These are phyloP conservation scores for Caloboletus firmus DNA, from an alignment of 1,284 basidiomycete species.

Conservation along the genomic window DNA sequence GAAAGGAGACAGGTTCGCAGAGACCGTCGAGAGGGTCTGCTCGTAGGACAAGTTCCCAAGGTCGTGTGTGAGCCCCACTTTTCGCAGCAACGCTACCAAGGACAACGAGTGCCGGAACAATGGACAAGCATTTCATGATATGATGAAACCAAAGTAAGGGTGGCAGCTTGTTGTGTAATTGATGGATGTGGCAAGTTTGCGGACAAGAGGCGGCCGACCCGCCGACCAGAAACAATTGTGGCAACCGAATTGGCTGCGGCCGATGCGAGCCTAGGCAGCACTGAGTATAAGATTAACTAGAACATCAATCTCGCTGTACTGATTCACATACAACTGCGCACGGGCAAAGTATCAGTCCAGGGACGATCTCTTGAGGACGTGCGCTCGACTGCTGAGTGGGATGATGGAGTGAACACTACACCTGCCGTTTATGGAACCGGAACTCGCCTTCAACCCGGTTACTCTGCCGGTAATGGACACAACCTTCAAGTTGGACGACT, in stretches of 20 bases:
- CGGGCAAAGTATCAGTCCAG: not conserved
- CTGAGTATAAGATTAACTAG: too few species aligned
- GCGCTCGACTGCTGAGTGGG: not conserved
- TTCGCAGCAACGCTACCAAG: slow-evolving; percentile 8
- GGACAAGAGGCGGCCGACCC: not conserved
- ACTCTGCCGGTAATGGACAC: not conserved
- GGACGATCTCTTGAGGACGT: not conserved
- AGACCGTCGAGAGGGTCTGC: slow-evolving; percentile 11
- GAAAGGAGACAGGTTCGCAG: slow-evolving; percentile 24
- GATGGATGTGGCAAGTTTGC: not conserved
- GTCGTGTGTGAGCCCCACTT: not conserved
- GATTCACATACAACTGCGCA: not conserved
- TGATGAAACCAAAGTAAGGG: not conserved
- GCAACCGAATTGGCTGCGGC: not conserved
- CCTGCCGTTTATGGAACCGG: slow-evolving; percentile 29
- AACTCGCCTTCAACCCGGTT: not conserved
- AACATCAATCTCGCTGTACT: not conserved
- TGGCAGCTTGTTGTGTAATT: not conserved
- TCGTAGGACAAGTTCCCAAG: slow-evolving; percentile 28
- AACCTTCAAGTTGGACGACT: slow-evolving; percentile 4
- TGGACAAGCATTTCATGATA: slow-evolving; percentile 16
- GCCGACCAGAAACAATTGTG: slow-evolving; percentile 4
- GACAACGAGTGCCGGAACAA: not conserved
- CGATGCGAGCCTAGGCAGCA: not conserved
- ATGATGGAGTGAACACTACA: slow-evolving; percentile 18